These are phyloP conservation scores for Pilobolus umbonatus DNA, from an alignment of 192 early-diverging fungal species.

Conservation along the genomic window DNA sequence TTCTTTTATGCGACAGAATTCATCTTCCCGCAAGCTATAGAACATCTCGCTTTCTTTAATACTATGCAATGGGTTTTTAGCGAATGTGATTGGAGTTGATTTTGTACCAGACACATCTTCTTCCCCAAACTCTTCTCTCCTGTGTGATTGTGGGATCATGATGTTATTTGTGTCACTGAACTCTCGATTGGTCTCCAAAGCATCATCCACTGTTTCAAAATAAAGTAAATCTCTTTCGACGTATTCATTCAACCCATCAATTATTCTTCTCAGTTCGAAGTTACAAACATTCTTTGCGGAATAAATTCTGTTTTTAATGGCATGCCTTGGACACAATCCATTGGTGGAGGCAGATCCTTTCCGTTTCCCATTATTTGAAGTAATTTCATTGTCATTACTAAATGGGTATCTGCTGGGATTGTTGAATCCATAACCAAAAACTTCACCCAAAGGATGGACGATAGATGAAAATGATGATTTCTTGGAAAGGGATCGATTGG, in stretches of 20 bases:
- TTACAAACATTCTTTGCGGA: constrained; percentile 47
- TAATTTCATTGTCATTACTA: not conserved
- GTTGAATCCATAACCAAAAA: constrained; percentile 5
- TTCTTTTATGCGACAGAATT: not conserved
- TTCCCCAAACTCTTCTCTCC: constrained; percentile 26
- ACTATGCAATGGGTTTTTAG: too few relatives aligned
- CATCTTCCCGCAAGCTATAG: not conserved
- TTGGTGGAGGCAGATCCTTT: not conserved
- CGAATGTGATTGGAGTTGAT: not conserved
- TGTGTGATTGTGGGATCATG: not conserved
- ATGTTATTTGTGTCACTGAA: too few relatives aligned
- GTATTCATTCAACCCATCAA: constrained; percentile 60
- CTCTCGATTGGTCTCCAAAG: too few relatives aligned
- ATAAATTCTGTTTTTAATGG: constrained; percentile 27
- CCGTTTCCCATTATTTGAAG: not conserved
- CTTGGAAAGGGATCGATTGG: not conserved
- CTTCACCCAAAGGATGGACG: not conserved
- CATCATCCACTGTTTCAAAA: constrained; percentile 37
- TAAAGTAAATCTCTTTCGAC: constrained; percentile 56
- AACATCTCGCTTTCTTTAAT: not conserved
- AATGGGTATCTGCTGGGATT: constrained; percentile 3
- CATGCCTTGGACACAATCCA: constrained; percentile 15
- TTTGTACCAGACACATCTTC: constrained; percentile 11
- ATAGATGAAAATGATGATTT: not conserved
- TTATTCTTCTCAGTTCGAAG: constrained; percentile 54